Percentiles rank a stretch among this genome's conserved stretches.
These are phyloP conservation scores for Mangifera indica DNA, from an alignment of 345 rosid species.

Conservation along the genomic window DNA sequence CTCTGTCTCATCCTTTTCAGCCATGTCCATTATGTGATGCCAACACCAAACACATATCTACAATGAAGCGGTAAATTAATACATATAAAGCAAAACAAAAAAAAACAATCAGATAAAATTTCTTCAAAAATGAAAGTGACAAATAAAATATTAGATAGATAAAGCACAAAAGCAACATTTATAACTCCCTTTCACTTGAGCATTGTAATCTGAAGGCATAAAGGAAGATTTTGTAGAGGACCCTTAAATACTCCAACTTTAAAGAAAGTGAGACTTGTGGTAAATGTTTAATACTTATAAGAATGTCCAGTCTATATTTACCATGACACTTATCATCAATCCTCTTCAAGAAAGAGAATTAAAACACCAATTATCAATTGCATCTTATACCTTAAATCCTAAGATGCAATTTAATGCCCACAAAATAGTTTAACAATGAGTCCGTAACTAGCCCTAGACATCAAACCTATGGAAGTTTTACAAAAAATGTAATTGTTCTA, in stretches of 20 bases:
- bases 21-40: conserved; percentile 95
- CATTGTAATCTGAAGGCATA: not conserved
- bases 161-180: not conserved
- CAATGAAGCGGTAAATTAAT: not conserved
- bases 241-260: not conserved
- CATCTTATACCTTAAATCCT: not conserved
- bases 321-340: not conserved
- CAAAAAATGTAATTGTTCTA: not conserved
- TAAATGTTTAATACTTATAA: no score
- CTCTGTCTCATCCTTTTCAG: conserved; percentile 81
- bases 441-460: not conserved
- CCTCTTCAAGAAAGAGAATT: not conserved
- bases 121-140: not conserved
- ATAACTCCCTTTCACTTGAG: not conserved
- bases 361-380: not conserved
- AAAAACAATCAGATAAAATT: no score
- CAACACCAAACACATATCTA: conserved; percentile 98
- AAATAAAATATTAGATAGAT: not conserved
- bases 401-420: no score
- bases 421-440: not conserved
- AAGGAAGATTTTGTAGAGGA: not conserved
- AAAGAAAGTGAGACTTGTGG: not conserved
- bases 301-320: not conserved
- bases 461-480: not conserved
- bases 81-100: not conserved